A percentile compares a stretch with the other conserved stretches of the same genome.
Conservation (phyloP, 2,329 filamentous ascomycete species). For the Fusarium sp. region DNA sequence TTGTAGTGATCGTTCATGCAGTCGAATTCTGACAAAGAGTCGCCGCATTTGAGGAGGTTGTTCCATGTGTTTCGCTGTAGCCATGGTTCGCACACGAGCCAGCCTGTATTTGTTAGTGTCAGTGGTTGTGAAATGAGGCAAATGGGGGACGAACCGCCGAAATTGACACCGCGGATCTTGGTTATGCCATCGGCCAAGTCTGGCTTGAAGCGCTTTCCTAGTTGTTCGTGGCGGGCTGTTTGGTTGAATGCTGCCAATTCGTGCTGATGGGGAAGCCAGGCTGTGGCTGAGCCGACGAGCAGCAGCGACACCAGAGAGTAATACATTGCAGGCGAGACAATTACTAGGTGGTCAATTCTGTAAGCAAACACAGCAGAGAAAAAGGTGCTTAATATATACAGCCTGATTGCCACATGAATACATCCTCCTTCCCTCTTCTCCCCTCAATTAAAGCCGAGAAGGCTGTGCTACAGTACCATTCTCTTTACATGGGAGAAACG, state of each 20-base stretch:
- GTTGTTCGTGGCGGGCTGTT: conserved; percentile 31
- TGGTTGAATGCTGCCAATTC: conserved; percentile 35
- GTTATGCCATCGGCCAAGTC: conserved; percentile 8
- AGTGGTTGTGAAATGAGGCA: too few species aligned
- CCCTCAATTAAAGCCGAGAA: not conserved
- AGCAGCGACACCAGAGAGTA: not conserved
- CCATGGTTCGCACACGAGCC: conserved; percentile 35
- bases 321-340: conserved; percentile 5
- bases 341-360: too few species aligned
- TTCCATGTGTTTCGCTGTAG: conserved; percentile 20
- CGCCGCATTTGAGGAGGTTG: conserved; percentile 19
- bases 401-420: not conserved
- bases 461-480: not conserved
- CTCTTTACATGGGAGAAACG: not conserved
- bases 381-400: too few species aligned
- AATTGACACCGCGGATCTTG: conserved; percentile 37
- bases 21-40: conserved; percentile 29
- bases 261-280: conserved; percentile 32
- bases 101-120: not conserved
- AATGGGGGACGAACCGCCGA: conserved; percentile 5
- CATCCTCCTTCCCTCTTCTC: not conserved
- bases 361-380: too few species aligned
- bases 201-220: conserved; percentile 32
- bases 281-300: conserved; percentile 12
- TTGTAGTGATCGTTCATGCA: conserved; percentile 35